Base-by-base conservation (phyloP, 2,329 filamentous ascomycete genomes). In the Colletotrichum tofieldiae region DNA sequence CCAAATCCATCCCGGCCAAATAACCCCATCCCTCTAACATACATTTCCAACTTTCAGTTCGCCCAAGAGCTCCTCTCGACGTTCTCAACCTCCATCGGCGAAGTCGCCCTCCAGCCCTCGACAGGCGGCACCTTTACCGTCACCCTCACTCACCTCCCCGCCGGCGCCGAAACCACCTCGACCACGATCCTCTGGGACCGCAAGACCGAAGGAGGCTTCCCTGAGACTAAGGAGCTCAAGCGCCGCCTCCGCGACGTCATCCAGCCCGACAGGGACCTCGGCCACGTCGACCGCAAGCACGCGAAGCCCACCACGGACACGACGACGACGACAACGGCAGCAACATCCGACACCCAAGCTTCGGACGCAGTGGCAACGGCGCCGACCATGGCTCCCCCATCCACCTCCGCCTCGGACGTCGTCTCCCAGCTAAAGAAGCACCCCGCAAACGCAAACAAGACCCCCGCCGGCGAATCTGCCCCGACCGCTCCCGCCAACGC, bases 51-150 rank as follows among this genome's bases (percentile, higher is more conserved):
- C 39, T n/a, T 58, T 6, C 76, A 98, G 94, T 98, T 93, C 81
- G 96, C 93, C 60, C 96, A 98, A 87, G 96, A 98, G 82, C 91
- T 99, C 55, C 91, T 99, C 47, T 97, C 94, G 1, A 99, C 96
- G 0, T 99, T 99, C 84, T 90, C 90, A 66, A 94, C 91, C 1
- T 87, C 90, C 55, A 89, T 98, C 2, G 95, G 95, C 73, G 96
- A 98, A 82, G 92, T 98, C 12, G 91, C 96, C 20, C 88, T 99
- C 9, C 90, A 97, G 75, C 96, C 96, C 0, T 87, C 91, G 18
- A 97, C 94, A 0, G 95, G 96, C 23, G 96, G 96, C 0, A 86
- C 93, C 2, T 99, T 98, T 79, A 87, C 90, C 29, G 92, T 98
- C 16, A 88, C 92, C 71, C 89, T 97, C 67, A 83, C 84, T 59